phyloP scores from a whole-genome alignment of 106 monocot species.

The Phalaenopsis equestris region DNA sequence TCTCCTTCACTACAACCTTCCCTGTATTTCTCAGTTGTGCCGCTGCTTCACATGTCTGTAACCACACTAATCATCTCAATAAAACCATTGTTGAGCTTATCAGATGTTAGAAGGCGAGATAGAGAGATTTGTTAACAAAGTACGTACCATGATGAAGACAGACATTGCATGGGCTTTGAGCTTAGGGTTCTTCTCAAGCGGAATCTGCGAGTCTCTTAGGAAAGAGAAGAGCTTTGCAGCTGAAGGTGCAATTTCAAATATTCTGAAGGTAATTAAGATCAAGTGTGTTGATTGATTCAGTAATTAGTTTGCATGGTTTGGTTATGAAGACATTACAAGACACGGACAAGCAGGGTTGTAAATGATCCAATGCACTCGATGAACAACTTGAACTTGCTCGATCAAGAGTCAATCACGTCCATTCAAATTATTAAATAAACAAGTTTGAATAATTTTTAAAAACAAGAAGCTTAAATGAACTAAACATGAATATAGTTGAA shows the following conservation, averaged over 20 bases:
- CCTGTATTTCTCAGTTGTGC: slow-evolving; percentile 21
- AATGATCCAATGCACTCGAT: no score
- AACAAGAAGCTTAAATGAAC: no score
- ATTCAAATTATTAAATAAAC: no score
- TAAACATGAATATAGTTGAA: no score
- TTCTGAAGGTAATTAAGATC: slow-evolving; percentile 11
- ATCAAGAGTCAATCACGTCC: no score
- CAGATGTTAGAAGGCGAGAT: neutral
- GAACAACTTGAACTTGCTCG: no score
- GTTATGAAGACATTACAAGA: no score
- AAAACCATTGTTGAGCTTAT: neutral
- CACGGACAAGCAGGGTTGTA: no score
- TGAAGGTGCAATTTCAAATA: slow-evolving; percentile 78
- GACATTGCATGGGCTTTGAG: slow-evolving; percentile 67
- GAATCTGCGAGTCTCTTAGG: slow-evolving; percentile 47
- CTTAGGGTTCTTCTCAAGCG: slow-evolving; percentile 70
- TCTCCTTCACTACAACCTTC: slow-evolving; percentile 17
- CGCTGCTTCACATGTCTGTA: slow-evolving; percentile 34
- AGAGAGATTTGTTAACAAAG: neutral
- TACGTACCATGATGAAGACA: slow-evolving; percentile 59
- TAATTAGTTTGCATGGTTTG: no score
- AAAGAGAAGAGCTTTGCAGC: slow-evolving; percentile 53
- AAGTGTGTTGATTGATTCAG: neutral
- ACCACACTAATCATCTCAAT: neutral
- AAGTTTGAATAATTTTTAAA: no score